Base-by-base conservation (phyloP, 1,284 basidiomycete species). In the Papiliotrema laurentii region DNA sequence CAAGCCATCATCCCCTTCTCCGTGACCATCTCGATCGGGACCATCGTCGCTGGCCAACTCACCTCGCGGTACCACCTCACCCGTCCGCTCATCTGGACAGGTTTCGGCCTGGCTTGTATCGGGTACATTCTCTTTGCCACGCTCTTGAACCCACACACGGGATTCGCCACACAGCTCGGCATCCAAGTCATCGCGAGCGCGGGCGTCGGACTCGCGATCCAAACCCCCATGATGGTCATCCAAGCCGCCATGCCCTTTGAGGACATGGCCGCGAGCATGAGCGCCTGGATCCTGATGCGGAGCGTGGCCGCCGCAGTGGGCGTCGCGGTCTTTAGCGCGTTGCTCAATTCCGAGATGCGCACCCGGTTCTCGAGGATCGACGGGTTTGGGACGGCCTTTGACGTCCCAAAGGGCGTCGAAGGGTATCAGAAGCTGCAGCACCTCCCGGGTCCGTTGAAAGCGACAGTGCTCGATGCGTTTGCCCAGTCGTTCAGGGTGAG, bases 221-320 rank as follows among this genome's bases (percentile, higher is more conserved):
- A 59, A 35, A 55, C 59, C 1, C 67, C 68, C 1, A 58, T 71
- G 45, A n/a, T 69, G 18, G 54, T 66, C 38, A 39, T 71, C 4
- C 69, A 73, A 56, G 68, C 70, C 1, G 61, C 69, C 1, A 69
- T 74, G 69, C 71, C 71, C 10, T 33, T 64, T 25, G 63, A 66
- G 45, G 72, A 74, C 30, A 69, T 74, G 69, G 71, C 70, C 13
- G 63, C 69, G 1, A 55, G 64, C 2, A 74, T 70, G 4, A 55
- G 59, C 6, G 69, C 67, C 4, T 70, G 60, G 59, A 42, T 58
- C 10, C 53, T 72, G 7, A 59, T 63, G 0, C 47, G 69, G 14
- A 60, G 59, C 7, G 51, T 70, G 7, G 68, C 62, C n/a, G 69
- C 60, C 27, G 57, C 56, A 24, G 60, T 69, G 31, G 69, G 65